Base-by-base conservation (phyloP, 352 stramenopile genomes). In the Pythium utonaiense region DNA sequence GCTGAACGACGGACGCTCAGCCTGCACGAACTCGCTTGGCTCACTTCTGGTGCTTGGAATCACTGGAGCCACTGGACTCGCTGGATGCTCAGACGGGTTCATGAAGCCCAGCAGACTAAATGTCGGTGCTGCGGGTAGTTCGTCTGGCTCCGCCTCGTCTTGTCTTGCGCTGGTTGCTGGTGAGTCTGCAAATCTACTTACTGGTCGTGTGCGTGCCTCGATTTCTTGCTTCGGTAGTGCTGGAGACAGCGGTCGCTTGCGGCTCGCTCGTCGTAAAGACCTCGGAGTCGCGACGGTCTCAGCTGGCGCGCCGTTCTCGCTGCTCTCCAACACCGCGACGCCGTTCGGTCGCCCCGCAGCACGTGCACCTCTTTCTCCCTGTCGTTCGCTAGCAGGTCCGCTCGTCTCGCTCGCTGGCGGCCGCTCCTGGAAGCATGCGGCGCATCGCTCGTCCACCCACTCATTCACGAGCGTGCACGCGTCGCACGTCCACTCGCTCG, bases 71-170 rank as follows among this genome's bases (percentile, higher is more conserved):
- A 25, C 30, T 27, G 49, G 34, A 48, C 4, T 48, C 28, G 14
- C 14, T 22, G 30, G 10, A n/a, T 19, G 3, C 2, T 30, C 44
- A 17, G 28, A 9, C 36, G 21, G 21, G 6, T 40, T 57, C 24
- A 50, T 36, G 33, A 67, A 67, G 8, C 28, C 51, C n/a, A 67
- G 19, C 34, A 67, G 31, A 19, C 62, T 60, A 24, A 67, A 67
- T 13, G 34, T 62, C 25, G 60, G 60, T 36, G 60, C 60, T 44
- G 57, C 60, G 4, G 44, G 60, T 12, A 67, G 19, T 42, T 22
- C 53, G 5, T 66, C 51, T 4, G 4, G 19, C 14, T 57, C 19
- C 9, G n/a, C 45, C 12, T 21, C 16, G 3, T 57, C 50, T 31
- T 50, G 22, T 24, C 13, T 45, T 10, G 25, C 14, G 8, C 50